phyloP scores from a whole-genome alignment of 345 rosid genomes.

The Salix caprea region DNA sequence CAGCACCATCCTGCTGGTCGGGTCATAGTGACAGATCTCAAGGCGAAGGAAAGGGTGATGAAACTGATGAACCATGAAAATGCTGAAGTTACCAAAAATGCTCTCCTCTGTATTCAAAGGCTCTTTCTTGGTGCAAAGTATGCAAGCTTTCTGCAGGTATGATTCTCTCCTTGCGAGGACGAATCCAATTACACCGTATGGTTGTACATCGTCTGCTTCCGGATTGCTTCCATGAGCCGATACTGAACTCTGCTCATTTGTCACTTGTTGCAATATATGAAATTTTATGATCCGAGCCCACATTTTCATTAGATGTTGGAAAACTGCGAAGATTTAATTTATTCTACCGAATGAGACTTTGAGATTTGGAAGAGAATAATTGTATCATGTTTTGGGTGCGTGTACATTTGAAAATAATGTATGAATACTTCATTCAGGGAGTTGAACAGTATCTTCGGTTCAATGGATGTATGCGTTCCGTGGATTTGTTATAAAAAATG shows the following conservation, averaged over 20 bases:
- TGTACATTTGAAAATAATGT: not conserved
- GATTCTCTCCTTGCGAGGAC: conserved; percentile 12
- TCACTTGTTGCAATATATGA: not conserved
- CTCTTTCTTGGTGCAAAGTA: conserved; percentile 88
- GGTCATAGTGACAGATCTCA: conserved; percentile 74
- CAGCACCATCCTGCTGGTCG: conserved; percentile 92
- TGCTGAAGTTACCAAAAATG: conserved; percentile 70
- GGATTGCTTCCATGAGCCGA: not conserved
- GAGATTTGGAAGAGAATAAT: not conserved
- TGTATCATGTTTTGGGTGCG: not conserved
- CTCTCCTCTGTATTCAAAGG: conserved; percentile 79
- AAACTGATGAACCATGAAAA: conserved; percentile 83
- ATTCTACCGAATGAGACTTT: not conserved
- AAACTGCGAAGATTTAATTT: not conserved
- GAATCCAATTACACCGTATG: not conserved
- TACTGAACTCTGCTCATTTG: not conserved
- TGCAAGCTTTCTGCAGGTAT: conserved; percentile 94
- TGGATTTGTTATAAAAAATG: not conserved
- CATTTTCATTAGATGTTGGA: not conserved
- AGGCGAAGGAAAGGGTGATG: conserved; percentile 90
- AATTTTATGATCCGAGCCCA: not conserved
- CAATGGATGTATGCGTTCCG: not conserved
- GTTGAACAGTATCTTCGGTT: not conserved
- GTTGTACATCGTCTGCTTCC: not conserved
- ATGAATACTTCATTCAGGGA: not conserved